Conservation (phyloP, 371 early-diverging fungal species). For the Coemansia sp. region DNA sequence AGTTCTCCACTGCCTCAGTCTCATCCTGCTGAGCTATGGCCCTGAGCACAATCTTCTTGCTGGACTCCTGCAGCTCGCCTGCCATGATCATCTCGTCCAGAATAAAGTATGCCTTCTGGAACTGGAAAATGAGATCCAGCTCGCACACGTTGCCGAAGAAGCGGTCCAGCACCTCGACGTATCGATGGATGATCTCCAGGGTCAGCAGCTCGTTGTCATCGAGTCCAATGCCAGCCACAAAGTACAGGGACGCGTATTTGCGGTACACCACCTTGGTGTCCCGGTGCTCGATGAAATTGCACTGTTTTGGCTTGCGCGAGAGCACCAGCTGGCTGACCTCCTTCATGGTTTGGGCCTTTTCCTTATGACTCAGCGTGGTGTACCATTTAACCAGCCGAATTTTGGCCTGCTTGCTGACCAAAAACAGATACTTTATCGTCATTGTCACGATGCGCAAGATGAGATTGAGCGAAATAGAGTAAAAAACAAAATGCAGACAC, state of each 20-base stretch:
- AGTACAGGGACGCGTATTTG: conserved; percentile 93
- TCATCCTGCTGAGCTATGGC: conserved; percentile 76
- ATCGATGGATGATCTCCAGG: conserved; percentile 95
- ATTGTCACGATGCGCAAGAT: too few species aligned
- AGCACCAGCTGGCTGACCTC: conserved; percentile 91
- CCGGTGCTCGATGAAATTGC: conserved; percentile 97
- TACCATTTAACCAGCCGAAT: conserved; percentile 96
- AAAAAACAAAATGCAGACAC: too few species aligned
- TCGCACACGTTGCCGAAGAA: conserved; percentile 97
- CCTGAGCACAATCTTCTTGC: conserved; percentile 75
- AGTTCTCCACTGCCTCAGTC: conserved; percentile 68
- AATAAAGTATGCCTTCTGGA: conserved; percentile 85
- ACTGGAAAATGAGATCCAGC: conserved; percentile 86
- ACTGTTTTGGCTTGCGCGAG: conserved; percentile 89
- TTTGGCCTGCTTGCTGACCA: background rate
- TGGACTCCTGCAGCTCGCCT: conserved; percentile 82
- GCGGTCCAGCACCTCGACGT: conserved; percentile 95
- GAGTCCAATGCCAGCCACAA: conserved; percentile 89
- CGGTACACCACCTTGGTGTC: conserved; percentile 92
- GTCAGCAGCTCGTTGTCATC: conserved; percentile 93
- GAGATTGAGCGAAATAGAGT: too few species aligned
- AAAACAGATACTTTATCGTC: too few species aligned
- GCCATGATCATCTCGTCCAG: conserved; percentile 82
- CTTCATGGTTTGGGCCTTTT: conserved; percentile 92
- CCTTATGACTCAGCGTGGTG: conserved; percentile 83